phyloP scores from a whole-genome alignment of 495 filamentous ascomycete species.

The Neurospora discreta region DNA sequence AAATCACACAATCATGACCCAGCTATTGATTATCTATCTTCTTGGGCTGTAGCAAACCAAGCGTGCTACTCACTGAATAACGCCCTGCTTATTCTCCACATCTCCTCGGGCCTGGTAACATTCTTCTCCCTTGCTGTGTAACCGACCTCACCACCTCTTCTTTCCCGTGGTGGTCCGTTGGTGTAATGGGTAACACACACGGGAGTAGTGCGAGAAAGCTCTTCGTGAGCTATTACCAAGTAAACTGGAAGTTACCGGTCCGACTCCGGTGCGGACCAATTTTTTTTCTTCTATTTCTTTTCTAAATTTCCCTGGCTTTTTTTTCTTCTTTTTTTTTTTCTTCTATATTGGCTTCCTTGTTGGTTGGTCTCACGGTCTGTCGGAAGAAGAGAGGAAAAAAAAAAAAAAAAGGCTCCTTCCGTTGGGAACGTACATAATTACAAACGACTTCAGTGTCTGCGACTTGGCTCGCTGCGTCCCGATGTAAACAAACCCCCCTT shows the following conservation, averaged over 20 bases:
- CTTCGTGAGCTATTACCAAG: neutral
- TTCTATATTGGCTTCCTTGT: too few relatives aligned
- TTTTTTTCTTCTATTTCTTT: too few relatives aligned
- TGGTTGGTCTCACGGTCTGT: too few relatives aligned
- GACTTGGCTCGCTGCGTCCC: neutral
- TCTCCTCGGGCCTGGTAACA: too few relatives aligned
- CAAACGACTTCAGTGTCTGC: neutral
- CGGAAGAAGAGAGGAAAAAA: too few relatives aligned
- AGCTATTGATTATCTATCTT: too few relatives aligned
- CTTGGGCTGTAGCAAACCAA: too few relatives aligned
- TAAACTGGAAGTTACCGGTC: neutral
- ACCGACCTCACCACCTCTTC: neutral
- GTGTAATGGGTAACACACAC: neutral
- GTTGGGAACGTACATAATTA: neutral
- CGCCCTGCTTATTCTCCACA: too few relatives aligned
- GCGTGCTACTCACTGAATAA: too few relatives aligned
- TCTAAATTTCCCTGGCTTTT: too few relatives aligned
- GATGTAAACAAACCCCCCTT: neutral
- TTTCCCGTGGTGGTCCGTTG: neutral
- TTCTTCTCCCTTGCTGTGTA: neutral
- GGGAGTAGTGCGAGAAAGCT: neutral
- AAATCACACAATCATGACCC: too few relatives aligned
- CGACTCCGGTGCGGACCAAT: neutral
- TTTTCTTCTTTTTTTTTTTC: neutral
- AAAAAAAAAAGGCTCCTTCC: too few relatives aligned